phyloP scores from a whole-genome alignment of 768 basidiomycete species.

The Mycena pura region DNA sequence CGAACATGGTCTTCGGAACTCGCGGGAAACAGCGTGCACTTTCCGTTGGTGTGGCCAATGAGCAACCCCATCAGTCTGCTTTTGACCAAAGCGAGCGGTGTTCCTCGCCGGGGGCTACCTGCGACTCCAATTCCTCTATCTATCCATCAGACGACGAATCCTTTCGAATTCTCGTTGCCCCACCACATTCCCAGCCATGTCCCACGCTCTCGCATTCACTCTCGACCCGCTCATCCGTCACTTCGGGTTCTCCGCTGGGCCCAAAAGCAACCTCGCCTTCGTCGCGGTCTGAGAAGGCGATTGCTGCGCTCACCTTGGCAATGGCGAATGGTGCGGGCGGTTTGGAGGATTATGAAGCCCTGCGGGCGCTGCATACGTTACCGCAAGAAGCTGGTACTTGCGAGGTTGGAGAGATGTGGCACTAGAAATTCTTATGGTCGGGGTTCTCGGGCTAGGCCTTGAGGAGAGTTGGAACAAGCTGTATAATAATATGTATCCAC shows the following conservation, averaged over 20 bases:
- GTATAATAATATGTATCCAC: conserved; percentile 1
- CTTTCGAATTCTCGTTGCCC: conserved; percentile 21
- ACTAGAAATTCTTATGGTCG: conserved; percentile 32
- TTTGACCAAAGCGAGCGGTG: conserved; percentile 31
- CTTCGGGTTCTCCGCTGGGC: conserved; percentile 36
- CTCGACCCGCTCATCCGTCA: conserved; percentile 46
- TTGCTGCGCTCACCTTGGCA: conserved; percentile 64
- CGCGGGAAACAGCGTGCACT: conserved; percentile 48
- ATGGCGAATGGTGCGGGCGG: conserved; percentile 71
- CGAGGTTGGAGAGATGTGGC: conserved; percentile 68
- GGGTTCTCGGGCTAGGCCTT: background rate
- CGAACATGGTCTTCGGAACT: conserved; percentile 27
- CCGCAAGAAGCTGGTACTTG: conserved; percentile 48
- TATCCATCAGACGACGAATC: conserved; percentile 44
- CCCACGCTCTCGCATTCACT: conserved; percentile 44
- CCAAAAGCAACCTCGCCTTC: conserved; percentile 36
- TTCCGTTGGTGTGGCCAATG: conserved; percentile 53
- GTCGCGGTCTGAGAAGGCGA: conserved; percentile 62
- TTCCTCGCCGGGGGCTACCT: conserved; percentile 39
- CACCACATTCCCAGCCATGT: conserved; percentile 28
- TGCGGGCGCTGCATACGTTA: conserved; percentile 45
- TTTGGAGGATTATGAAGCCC: conserved; percentile 60
- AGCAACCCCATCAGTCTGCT: conserved; percentile 35
- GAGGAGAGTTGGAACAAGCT: background rate
- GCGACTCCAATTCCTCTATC: conserved; percentile 34